Conservation (phyloP, 2,329 filamentous ascomycete species). For the Botrytis cinerea region DNA sequence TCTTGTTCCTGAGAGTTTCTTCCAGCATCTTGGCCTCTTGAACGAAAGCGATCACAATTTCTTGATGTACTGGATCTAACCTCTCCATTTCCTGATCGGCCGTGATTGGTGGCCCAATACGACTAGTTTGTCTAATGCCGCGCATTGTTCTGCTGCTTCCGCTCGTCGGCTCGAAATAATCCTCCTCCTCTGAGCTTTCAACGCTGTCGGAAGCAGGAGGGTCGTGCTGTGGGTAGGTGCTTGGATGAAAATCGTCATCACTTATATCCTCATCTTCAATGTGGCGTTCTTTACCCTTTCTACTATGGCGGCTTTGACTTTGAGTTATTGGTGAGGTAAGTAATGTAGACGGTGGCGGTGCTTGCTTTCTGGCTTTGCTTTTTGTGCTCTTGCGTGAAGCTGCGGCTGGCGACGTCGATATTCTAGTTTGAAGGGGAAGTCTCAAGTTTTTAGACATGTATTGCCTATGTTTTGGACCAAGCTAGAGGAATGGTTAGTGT, state of each 20-base stretch:
- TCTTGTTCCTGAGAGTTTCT: constrained; percentile 61
- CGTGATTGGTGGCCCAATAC: constrained; percentile 60
- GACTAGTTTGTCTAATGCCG: constrained; percentile 20
- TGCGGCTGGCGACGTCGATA: constrained; percentile 33
- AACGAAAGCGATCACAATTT: constrained; percentile 67
- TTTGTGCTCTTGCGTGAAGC: constrained; percentile 43
- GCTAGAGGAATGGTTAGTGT: constrained; percentile 40
- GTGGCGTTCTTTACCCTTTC: constrained; percentile 41
- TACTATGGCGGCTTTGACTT: constrained; percentile 23
- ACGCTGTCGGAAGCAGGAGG: constrained; percentile 50
- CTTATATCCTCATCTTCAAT: constrained; percentile 15
- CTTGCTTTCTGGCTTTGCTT: constrained; percentile 22
- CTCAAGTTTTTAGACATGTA: constrained; percentile 37
- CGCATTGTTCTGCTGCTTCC: constrained; percentile 40
- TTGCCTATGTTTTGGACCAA: constrained; percentile 37
- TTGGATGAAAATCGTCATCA: constrained; percentile 18
- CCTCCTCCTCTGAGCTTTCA: constrained; percentile 42
- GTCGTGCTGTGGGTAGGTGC: constrained; percentile 45
- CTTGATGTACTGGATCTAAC: constrained; percentile 61
- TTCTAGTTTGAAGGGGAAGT: constrained; percentile 38
- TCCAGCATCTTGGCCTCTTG: constrained; percentile 60
- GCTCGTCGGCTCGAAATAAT: constrained; percentile 39
- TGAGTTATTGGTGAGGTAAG: constrained; percentile 49
- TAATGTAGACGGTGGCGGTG: constrained; percentile 59
- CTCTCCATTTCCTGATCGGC: constrained; percentile 55